Evolutionary conservation across 805 yeast genomes (phyloP).

Genomic region (Diddensiella transvaalensis): DNA sequence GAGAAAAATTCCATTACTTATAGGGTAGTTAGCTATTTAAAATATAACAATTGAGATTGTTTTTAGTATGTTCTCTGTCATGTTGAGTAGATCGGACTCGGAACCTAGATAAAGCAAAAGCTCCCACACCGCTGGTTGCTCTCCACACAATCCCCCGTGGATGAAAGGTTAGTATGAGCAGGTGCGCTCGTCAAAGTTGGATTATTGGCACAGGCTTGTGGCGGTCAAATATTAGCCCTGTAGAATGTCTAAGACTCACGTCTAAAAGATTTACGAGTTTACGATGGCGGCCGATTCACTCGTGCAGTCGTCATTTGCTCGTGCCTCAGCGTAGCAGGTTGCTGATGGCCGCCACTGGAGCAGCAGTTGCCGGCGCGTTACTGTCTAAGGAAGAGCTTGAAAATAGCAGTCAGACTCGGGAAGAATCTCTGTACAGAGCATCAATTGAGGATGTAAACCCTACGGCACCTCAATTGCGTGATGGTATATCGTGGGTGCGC

Average conservation of each 20-base stretch:
- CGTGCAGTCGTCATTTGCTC: background rate
- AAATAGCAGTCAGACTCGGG: constrained; percentile 5
- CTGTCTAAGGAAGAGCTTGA: background rate
- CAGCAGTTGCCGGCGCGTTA: background rate
- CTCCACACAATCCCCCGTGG: too few species aligned
- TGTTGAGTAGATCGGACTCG: too few species aligned
- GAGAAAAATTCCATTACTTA: too few species aligned
- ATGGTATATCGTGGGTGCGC: background rate
- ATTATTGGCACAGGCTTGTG: background rate
- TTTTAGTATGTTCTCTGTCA: too few species aligned
- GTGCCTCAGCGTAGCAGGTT: background rate
- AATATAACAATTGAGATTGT: background rate
- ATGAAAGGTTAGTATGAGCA: too few species aligned
- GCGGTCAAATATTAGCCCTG: background rate
- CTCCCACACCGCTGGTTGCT: too few species aligned
- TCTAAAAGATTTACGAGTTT: background rate
- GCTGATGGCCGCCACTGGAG: background rate
- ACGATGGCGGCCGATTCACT: background rate
- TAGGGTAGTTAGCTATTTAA: constrained; percentile 1
- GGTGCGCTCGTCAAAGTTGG: background rate
- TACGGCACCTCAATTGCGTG: background rate
- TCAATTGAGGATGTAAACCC: constrained; percentile 8
- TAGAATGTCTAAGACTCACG: background rate
- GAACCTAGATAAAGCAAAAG: too few species aligned
- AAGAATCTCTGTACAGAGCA: constrained; percentile 10